Evolutionary conservation across 1,284 basidiomycete species (phyloP), one percentile per base, ranked within the genome.

Genomic region (Ceratobasidium sp.): DNA sequence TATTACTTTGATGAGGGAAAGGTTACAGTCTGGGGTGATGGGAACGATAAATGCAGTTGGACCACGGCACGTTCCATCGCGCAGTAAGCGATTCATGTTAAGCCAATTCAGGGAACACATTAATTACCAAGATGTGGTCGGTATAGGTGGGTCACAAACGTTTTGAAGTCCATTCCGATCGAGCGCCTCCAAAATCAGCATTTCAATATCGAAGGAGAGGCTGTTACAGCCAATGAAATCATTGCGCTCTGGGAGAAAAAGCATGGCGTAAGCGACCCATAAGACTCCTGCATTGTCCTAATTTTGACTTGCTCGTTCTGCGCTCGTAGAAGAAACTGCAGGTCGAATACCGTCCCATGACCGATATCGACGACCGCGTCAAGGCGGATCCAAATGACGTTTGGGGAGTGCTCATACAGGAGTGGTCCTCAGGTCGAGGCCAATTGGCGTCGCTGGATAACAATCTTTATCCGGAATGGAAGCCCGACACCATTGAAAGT

Each of bases 181-280:
- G 54, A 59, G 29, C 56, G 60, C 14, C 69, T 72, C 33, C 44
- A 72, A 47, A 62, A 72, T 47, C 59, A 72, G 33, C 29, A 60
- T 31, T 62, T 72, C 5, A 14, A 31, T 7, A 72, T 72, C 45
- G 56, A 72, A 31, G 69, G 69, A 17, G 29, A 62, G n/a, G 17
- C 24, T 9, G 44, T 22, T n/a, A 50, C 57, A 8, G 19, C 47
- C 8, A 72, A 72, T 27, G 69, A 72, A 15, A 33, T 72, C 29
- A 31, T 62, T 8, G 48, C 59, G 31, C 54, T 72, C n/a, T 72
- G 69, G 69, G 69, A 72, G 36, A 27, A 62, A 29, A 72, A 72
- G 57, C 69, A 72, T 31, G 50, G 60, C 27, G 69, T 72, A 8
- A 72, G 57, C 60, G 4, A 19, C 24, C 17, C 24, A 22, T 36